Base-by-base conservation (phyloP, 169 alveolate species). In the Babesia ovata region DNA sequence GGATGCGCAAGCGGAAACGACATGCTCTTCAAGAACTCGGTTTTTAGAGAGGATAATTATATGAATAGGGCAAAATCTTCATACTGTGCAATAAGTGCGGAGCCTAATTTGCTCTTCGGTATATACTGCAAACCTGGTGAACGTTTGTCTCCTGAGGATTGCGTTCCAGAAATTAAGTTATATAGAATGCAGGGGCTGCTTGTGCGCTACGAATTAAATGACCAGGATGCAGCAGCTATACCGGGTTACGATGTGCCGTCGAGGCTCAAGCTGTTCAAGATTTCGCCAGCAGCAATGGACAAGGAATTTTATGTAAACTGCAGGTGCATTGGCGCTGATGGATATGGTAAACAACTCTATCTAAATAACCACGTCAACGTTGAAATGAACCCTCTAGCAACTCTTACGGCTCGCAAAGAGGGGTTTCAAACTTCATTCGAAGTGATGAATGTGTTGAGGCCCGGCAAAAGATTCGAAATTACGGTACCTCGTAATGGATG, bases 51-150 rank as follows among this genome's bases (percentile, higher is more conserved):
- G 29, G 44, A 14, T n/a, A 7, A 28, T 21, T 4, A n/a, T 6
- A 9, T 2, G 1, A 19, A 28, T 0, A 6, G 13, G 10, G 21
- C 11, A 19, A 6, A 12, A 4, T 11, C 1, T 8, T 0, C 14
- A 22, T 2, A 4, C 2, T 83, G 90, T 42, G 28, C 9, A 12
- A 53, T 75, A 21, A 49, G 44, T 13, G 67, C 81, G 12, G 61
- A 75, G 67, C 86, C 86, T 44, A 86, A 83, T n/a, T 66, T 83
- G 86, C 19, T 75, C 50, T 22, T 83, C 36, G 90, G 90, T 3
- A 63, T 83, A 26, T 83, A 83, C 83, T 83, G 90, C 54, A 60
- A 52, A 24, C 56, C 42, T 28, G 90, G 79, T 16, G 86, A 75
- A 21, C 45, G 42, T 50, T 33, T 83, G 48, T 42, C 33, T 26